Percentiles rank a stretch among this genome's conserved stretches.
phyloP scores from a whole-genome alignment of 1,284 basidiomycete genomes.

The Somion occarium region DNA sequence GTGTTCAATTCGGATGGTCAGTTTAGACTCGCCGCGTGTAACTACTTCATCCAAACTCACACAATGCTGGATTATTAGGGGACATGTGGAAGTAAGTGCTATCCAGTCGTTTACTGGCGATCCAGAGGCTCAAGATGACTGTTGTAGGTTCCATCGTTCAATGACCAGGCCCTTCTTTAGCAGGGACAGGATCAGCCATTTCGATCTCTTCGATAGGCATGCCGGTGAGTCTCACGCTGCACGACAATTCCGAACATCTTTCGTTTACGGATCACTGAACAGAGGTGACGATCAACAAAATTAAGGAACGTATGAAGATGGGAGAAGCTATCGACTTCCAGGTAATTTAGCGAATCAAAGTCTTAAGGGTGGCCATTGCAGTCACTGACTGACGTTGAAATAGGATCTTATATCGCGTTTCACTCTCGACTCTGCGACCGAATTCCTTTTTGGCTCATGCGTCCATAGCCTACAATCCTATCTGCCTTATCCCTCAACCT shows the following conservation, averaged over 20 bases:
- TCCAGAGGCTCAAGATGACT: background rate
- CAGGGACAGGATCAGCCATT: constrained; percentile 19
- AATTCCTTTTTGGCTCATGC: constrained; percentile 37
- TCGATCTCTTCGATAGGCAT: constrained; percentile 21
- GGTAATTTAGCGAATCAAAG: background rate
- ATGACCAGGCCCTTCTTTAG: constrained; percentile 28
- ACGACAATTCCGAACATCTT: too few relatives aligned
- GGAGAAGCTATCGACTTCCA: constrained; percentile 8
- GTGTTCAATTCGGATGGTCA: constrained; percentile 9
- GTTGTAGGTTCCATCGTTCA: constrained; percentile 23
- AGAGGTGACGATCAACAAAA: constrained; percentile 6
- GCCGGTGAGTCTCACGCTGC: constrained; percentile 10
- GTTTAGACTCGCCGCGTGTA: background rate
- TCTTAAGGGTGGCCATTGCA: background rate
- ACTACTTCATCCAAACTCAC: background rate
- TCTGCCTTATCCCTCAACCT: constrained; percentile 27
- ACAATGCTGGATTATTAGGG: background rate
- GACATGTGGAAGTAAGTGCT: constrained; percentile 7
- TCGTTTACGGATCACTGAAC: background rate
- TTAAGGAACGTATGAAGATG: background rate
- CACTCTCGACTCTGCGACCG: constrained; percentile 23
- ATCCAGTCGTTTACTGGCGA: background rate
- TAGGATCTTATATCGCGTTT: constrained; percentile 25
- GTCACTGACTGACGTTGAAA: background rate
- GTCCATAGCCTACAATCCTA: constrained; percentile 28